These are phyloP conservation scores for Teratosphaeria destructans DNA, from an alignment of 2,329 filamentous ascomycete species.

Conservation along the genomic window DNA sequence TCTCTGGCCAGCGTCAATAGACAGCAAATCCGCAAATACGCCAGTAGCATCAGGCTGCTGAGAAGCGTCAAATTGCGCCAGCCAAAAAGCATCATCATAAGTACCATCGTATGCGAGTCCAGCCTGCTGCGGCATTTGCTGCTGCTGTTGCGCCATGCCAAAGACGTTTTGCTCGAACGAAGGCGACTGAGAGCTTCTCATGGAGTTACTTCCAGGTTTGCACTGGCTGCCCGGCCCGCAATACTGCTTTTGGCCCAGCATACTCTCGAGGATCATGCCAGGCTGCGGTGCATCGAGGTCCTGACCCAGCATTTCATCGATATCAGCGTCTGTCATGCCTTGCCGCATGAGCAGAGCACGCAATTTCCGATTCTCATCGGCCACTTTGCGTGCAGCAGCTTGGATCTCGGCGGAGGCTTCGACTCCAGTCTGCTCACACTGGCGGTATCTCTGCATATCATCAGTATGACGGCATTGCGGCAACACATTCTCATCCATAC, in stretches of 20 bases:
- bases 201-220: background rate
- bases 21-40: background rate
- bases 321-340: conserved; percentile 48
- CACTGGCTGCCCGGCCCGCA: background rate
- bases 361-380: conserved; percentile 58
- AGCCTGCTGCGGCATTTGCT: background rate
- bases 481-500: background rate
- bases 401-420: conserved; percentile 64
- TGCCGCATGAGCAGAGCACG: conserved; percentile 47
- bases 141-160: background rate
- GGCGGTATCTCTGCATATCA: conserved; percentile 39
- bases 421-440: conserved; percentile 55
- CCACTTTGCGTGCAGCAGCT: conserved; percentile 55
- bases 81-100: background rate
- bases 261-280: background rate
- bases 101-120: background rate
- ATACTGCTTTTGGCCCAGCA: background rate
- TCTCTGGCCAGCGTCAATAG: background rate
- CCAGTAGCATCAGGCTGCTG: background rate
- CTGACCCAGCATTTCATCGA: conserved; percentile 26
- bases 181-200: background rate
- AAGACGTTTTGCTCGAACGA: background rate
- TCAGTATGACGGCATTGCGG: background rate
- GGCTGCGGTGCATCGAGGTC: background rate
- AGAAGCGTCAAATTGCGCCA: background rate